A percentile compares a stretch with the other conserved stretches of the same genome.
Conservation (phyloP, 2,329 filamentous ascomycete genomes). For the Atkinsonella texensis region DNA sequence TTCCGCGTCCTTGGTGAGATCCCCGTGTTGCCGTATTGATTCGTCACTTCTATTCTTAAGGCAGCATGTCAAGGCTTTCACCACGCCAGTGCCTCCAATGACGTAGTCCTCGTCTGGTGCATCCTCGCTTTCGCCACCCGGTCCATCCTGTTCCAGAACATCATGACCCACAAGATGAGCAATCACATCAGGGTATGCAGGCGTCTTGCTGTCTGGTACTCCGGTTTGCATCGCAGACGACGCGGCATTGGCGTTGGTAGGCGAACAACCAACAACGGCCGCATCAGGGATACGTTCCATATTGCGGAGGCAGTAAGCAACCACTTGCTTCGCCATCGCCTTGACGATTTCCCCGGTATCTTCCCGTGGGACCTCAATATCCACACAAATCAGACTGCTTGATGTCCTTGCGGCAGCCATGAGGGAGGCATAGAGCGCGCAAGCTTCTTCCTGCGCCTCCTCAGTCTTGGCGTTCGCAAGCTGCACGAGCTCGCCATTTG, state of each 20-base stretch:
- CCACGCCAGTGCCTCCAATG: constrained; percentile 87
- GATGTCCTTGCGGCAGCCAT: constrained; percentile 81
- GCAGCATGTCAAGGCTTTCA: constrained; percentile 86
- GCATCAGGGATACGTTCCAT: constrained; percentile 67
- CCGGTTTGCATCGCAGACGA: constrained; percentile 25
- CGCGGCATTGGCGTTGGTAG: constrained; percentile 23
- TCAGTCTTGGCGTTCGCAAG: constrained; percentile 68
- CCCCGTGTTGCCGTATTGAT: constrained; percentile 39
- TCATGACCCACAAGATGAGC: constrained; percentile 74
- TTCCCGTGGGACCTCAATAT: constrained; percentile 75
- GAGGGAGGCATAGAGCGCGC: constrained; percentile 82
- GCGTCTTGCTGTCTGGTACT: constrained; percentile 15
- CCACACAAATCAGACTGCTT: constrained; percentile 71
- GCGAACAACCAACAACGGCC: constrained; percentile 41
- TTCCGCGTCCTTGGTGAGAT: constrained; percentile 40
- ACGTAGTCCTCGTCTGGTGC: constrained; percentile 90
- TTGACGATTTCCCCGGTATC: constrained; percentile 85
- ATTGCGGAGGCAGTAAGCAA: constrained; percentile 86
- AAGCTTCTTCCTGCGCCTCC: constrained; percentile 79
- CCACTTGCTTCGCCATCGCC: constrained; percentile 84
- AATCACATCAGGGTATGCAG: constrained; percentile 63
- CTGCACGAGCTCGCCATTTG: constrained; percentile 61
- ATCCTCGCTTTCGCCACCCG: constrained; percentile 50
- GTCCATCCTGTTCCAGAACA: constrained; percentile 32
- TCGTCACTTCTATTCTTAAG: constrained; percentile 64